phyloP scores from a whole-genome alignment of 306 rosid species.

The Echinosophora koreensis region DNA sequence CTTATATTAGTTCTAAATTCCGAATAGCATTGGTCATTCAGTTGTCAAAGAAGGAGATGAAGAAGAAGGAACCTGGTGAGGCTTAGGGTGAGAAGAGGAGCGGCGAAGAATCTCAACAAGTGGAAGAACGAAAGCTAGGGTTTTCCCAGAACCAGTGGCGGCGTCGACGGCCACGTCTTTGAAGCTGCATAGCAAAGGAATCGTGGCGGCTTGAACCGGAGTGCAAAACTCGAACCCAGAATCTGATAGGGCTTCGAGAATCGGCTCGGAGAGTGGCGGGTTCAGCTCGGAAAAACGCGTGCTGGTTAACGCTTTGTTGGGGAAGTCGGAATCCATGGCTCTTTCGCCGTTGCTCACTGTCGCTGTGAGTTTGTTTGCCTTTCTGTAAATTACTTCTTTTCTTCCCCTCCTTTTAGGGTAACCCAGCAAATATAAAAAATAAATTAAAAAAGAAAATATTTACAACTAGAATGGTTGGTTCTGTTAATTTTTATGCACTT shows the following conservation, averaged over 20 bases:
- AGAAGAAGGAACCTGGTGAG: constrained; percentile 65
- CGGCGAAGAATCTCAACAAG: constrained; percentile 92
- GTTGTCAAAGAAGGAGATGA: not conserved
- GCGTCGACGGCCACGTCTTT: constrained; percentile 97
- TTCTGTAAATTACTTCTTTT: too few species aligned
- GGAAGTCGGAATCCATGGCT: constrained; percentile 61
- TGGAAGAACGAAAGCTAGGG: constrained; percentile 87
- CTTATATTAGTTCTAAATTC: not conserved
- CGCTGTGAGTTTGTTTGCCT: not conserved
- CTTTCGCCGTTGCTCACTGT: constrained; percentile 9
- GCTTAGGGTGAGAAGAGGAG: constrained; percentile 67
- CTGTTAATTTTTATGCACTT: too few species aligned
- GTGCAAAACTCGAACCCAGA: constrained; percentile 85
- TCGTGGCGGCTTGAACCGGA: constrained; percentile 95
- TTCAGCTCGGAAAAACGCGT: constrained; percentile 85
- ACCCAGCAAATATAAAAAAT: too few species aligned
- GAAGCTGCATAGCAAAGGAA: constrained; percentile 83
- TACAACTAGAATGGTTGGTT: too few species aligned
- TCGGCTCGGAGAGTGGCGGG: constrained; percentile 73
- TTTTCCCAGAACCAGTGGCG: constrained; percentile 98
- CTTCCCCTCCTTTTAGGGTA: constrained; percentile 25
- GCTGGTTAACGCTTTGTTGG: constrained; percentile 69
- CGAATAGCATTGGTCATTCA: not conserved
- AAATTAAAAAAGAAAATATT: not conserved
- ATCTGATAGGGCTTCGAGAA: constrained; percentile 65